Base-by-base conservation (phyloP, 1,284 basidiomycete species). In the Fomes fomentarius region DNA sequence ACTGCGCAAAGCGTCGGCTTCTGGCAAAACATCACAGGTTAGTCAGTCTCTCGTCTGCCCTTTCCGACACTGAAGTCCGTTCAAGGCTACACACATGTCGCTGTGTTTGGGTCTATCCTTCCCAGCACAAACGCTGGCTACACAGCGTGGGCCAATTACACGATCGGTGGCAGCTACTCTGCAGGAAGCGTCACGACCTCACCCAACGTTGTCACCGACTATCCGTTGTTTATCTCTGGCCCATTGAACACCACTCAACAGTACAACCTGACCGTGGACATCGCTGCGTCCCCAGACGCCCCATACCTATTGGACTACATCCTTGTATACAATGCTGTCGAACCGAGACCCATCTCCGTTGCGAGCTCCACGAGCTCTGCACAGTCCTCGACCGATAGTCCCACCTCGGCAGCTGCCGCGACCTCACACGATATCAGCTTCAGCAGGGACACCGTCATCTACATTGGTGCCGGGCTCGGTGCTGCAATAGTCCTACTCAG, bases 261-360 rank as follows among this genome's bases (percentile, higher is more conserved):
- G 28, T 39, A 52, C 30, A 41, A 38, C 30, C 50, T 52, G 3
- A 34, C 42, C 0, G 50, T 40, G 2, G 44, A 52, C 4, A 31
- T 52, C 30, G 22, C 37, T 17, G 50, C 50, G 2, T 47, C 43
- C 4, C 10, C 44, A 2, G 37, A 47, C 11, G 38, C 35, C 1
- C 50, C 50, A 3, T 52, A 52, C 25, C 10, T 52, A 6, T 25
- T 52, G 19, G 50, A 52, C 31, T 52, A 52, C 17, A 11, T 52
- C 0, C 44, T 52, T 7, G 35, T 31, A 9, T 52, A 47, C 14
- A 17, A 37, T 14, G 17, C 33, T 5, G 11, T 37, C 2, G 7
- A 34, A 2, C 19, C 50, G 11, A 31, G 35, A 2, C 50, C 50
- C 26, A 14, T 51, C n/a, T 34, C n/a, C 15, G 34, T 11, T 11